Conservation (phyloP, 2,329 filamentous ascomycete species). For the Colletotrichum endophyticum region DNA sequence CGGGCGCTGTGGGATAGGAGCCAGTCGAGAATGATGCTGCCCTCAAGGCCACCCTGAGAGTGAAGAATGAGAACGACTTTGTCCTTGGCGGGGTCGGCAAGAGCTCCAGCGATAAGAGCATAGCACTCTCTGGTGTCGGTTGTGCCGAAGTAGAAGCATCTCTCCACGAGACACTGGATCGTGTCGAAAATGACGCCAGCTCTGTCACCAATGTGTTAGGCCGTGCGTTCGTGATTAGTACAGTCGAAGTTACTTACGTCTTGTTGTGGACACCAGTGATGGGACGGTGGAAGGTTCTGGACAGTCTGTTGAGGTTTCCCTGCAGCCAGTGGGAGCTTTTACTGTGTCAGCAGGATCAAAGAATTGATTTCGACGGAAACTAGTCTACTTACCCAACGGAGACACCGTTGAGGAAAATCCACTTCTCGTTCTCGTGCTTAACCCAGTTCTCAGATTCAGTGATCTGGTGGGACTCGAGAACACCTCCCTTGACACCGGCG, state of each 20-base stretch:
- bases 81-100: slow-evolving; percentile 51
- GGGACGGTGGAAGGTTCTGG: not conserved
- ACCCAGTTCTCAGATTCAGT: not conserved
- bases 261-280: not conserved
- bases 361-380: not conserved
- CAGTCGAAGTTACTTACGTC: not conserved
- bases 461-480: not conserved
- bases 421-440: not conserved
- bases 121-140: slow-evolving; percentile 69
- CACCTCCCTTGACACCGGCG: not conserved
- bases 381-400: not conserved
- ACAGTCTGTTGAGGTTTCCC: not conserved
- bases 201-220: not conserved
- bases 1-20: slow-evolving; percentile 73
- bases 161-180: slow-evolving; percentile 77
- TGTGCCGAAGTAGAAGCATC: slow-evolving; percentile 76
- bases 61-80: slow-evolving; percentile 74
- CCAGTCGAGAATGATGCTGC: slow-evolving; percentile 76
- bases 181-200: slow-evolving; percentile 72
- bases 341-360: not conserved
- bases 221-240: accelerated
- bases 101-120: slow-evolving; percentile 63
- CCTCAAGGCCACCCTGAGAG: slow-evolving; percentile 79
- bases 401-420: not conserved
- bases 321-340: not conserved